These are phyloP conservation scores for Flammula alnicola DNA, from an alignment of 1,284 basidiomycete genomes.

Conservation along the genomic window DNA sequence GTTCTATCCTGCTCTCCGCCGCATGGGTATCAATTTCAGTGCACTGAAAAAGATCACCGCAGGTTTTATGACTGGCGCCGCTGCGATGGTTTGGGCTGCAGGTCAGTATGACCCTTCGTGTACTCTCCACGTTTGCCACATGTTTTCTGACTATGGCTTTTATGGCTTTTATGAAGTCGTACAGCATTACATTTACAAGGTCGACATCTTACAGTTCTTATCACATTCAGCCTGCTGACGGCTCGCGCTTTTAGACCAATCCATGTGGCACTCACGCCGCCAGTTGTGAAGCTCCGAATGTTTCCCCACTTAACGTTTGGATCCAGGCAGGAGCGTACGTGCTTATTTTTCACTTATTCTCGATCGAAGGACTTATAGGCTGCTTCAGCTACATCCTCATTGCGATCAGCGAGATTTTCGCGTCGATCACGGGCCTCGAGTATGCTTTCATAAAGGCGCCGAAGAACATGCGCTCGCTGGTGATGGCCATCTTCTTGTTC, in stretches of 20 bases:
- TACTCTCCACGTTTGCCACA: too few relatives aligned
- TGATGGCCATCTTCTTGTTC: constrained; percentile 59
- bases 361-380: too few relatives aligned
- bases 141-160: too few relatives aligned
- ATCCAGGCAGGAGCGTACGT: too few relatives aligned
- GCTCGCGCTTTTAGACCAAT: constrained; percentile 37
- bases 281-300: constrained; percentile 22
- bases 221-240: constrained; percentile 40
- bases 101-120: too few relatives aligned
- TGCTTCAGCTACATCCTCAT: constrained; percentile 53
- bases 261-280: too few relatives aligned
- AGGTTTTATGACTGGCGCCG: constrained; percentile 64
- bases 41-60: constrained; percentile 65
- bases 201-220: constrained; percentile 52
- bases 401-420: constrained; percentile 60
- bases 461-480: constrained; percentile 58
- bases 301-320: constrained; percentile 55
- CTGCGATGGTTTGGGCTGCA: constrained; percentile 67
- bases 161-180: too few relatives aligned
- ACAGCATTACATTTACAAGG: constrained; percentile 50
- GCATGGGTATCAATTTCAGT: constrained; percentile 55
- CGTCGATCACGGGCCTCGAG: constrained; percentile 65
- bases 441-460: constrained; percentile 70
- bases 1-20: constrained; percentile 64
- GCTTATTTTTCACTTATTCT: too few relatives aligned